Evolutionary conservation across 495 filamentous ascomycete genomes (phyloP).

Genomic region (Annulohypoxylon nitens): DNA sequence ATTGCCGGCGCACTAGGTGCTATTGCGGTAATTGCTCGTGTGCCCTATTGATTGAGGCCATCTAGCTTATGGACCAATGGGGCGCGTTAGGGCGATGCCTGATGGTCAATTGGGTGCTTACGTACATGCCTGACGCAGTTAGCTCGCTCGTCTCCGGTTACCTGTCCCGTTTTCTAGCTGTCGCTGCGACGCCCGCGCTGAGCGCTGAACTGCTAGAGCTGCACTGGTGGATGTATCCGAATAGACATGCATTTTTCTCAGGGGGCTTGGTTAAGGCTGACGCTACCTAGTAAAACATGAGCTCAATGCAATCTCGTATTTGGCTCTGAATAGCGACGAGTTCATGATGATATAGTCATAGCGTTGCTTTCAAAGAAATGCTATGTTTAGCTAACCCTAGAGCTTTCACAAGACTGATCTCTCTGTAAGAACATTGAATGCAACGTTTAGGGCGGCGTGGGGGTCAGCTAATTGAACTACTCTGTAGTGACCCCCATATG

Average conservation of each 20-base stretch:
- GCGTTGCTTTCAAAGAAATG: background rate
- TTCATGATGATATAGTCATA: background rate
- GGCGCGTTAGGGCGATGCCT: background rate
- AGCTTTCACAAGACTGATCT: background rate
- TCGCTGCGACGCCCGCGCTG: background rate
- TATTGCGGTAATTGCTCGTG: slow-evolving; percentile 9
- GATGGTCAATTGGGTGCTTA: background rate
- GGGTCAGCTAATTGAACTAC: background rate
- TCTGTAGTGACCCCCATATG: background rate
- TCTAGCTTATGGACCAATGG: background rate
- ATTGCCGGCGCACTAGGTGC: slow-evolving; percentile 1
- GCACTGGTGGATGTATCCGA: no score
- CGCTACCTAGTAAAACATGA: background rate
- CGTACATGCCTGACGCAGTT: background rate
- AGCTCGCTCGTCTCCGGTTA: background rate
- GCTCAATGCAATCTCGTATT: background rate
- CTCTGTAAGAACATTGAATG: background rate
- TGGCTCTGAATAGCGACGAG: background rate
- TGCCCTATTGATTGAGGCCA: background rate
- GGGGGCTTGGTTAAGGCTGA: slow-evolving; percentile 7
- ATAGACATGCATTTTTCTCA: background rate
- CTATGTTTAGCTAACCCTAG: background rate
- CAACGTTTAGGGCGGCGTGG: background rate
- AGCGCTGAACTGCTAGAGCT: background rate
- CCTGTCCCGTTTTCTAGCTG: background rate